Conservation (phyloP, 2,329 filamentous ascomycete genomes). For the Aspergillus quadrilineatus region DNA sequence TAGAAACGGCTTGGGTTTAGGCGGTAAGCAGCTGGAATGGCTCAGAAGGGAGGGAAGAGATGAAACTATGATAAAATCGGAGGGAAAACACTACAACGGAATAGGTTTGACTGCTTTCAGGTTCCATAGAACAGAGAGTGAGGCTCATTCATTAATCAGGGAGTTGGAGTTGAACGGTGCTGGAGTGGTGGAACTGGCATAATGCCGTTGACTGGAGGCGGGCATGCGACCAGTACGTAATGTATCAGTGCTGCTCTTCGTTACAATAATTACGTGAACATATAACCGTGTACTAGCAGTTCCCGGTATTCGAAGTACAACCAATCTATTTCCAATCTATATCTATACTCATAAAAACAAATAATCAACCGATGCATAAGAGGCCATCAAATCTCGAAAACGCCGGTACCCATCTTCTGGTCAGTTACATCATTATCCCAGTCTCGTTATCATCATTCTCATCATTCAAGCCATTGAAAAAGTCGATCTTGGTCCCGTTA, state of each 20-base stretch:
- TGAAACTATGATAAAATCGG: conserved; percentile 14
- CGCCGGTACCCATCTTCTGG: not conserved
- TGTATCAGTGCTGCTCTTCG: not conserved
- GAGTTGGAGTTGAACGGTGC: conserved; percentile 4
- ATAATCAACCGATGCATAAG: not conserved
- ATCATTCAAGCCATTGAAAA: conserved; percentile 2
- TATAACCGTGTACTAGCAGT: not conserved
- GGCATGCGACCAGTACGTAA: conserved; percentile 9
- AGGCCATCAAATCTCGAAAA: conserved; percentile 1
- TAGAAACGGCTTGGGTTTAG: conserved; percentile 18
- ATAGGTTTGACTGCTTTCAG: conserved; percentile 21
- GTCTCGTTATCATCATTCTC: not conserved
- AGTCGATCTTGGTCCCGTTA: not conserved
- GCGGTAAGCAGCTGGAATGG: conserved; percentile 28
- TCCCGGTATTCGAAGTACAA: not conserved
- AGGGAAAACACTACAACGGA: conserved; percentile 3
- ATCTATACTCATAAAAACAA: conserved; percentile 1
- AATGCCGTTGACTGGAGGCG: not conserved
- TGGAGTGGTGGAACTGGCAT: conserved; percentile 3
- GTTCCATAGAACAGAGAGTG: conserved; percentile 26
- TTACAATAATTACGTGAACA: not conserved
- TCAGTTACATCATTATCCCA: not conserved
- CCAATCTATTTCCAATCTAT: conserved; percentile 3
- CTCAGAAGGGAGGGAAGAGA: conserved; percentile 14
- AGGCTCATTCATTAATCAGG: conserved; percentile 2